phyloP scores from a whole-genome alignment of 345 rosid genomes.

The Odontarrhena argentea region DNA sequence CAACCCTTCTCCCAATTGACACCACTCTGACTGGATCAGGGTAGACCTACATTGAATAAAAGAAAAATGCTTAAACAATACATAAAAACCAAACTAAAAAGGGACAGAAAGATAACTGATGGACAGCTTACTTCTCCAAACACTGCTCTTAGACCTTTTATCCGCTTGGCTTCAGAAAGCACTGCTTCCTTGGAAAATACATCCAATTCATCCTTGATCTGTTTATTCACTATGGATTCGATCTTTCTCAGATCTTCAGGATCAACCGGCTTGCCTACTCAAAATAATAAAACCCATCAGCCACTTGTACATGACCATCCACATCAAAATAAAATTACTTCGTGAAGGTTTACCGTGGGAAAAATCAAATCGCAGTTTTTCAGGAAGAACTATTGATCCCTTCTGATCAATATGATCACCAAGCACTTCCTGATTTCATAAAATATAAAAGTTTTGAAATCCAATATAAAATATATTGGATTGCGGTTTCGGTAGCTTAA shows the following conservation, averaged over 20 bases:
- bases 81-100: constrained; percentile 19
- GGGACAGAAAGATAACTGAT: constrained; percentile 23
- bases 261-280: constrained; percentile 80
- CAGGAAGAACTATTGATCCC: constrained; percentile 97
- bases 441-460: constrained; percentile 10
- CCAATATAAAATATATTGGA: neutral
- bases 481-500: neutral
- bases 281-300: constrained; percentile 27
- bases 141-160: constrained; percentile 87
- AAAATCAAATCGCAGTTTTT: constrained; percentile 94
- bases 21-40: constrained; percentile 98
- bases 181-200: constrained; percentile 80
- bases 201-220: constrained; percentile 81
- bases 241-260: constrained; percentile 73
- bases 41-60: constrained; percentile 58
- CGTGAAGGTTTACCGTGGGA: constrained; percentile 70
- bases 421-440: constrained; percentile 74
- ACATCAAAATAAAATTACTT: constrained; percentile 21
- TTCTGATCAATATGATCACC: constrained; percentile 97
- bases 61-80: constrained; percentile 7
- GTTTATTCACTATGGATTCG: constrained; percentile 85
- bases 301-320: neutral
- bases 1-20: constrained; percentile 73
- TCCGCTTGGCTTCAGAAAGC: constrained; percentile 73
- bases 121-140: constrained; percentile 85